A percentile compares a stretch with the other conserved stretches of the same genome.
phyloP scores from a whole-genome alignment of 202 grass and related monocot genomes.

The Schoenoplectus tabernaemontani region DNA sequence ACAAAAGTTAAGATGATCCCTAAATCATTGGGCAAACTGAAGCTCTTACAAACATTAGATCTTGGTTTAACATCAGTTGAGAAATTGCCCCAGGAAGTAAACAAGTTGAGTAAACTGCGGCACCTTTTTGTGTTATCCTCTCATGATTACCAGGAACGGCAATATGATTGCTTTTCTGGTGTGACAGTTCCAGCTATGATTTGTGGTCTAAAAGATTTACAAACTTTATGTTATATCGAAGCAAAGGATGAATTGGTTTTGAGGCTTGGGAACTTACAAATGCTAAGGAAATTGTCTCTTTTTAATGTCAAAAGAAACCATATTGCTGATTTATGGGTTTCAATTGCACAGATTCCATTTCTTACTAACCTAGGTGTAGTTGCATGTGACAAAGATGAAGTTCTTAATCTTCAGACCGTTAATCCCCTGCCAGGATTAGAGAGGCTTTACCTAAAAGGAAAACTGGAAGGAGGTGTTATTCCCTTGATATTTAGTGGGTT shows the following conservation, averaged over 20 bases:
- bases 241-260: neutral
- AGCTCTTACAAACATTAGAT: slow-evolving; percentile 24
- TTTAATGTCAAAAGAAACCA: neutral
- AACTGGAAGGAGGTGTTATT: neutral
- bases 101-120: neutral
- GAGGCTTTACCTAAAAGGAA: neutral
- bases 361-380: neutral
- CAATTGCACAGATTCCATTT: neutral
- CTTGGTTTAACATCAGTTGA: neutral
- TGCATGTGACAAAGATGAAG: slow-evolving; percentile 8
- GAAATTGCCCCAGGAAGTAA: slow-evolving; percentile 12
- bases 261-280: slow-evolving; percentile 2
- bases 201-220: slow-evolving; percentile 5
- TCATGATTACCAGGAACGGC: neutral
- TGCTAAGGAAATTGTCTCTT: neutral
- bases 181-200: slow-evolving; percentile 20
- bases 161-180: slow-evolving; percentile 20
- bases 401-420: slow-evolving; percentile 5
- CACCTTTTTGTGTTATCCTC: neutral
- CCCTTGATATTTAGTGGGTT: neutral
- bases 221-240: neutral
- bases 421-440: neutral
- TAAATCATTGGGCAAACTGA: neutral
- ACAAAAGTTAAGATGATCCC: neutral
- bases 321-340: neutral